Percentiles rank a stretch among this genome's conserved stretches.
Evolutionary conservation across 805 yeast genomes (phyloP).

Genomic region (Sugiyamaella chiloensis): DNA sequence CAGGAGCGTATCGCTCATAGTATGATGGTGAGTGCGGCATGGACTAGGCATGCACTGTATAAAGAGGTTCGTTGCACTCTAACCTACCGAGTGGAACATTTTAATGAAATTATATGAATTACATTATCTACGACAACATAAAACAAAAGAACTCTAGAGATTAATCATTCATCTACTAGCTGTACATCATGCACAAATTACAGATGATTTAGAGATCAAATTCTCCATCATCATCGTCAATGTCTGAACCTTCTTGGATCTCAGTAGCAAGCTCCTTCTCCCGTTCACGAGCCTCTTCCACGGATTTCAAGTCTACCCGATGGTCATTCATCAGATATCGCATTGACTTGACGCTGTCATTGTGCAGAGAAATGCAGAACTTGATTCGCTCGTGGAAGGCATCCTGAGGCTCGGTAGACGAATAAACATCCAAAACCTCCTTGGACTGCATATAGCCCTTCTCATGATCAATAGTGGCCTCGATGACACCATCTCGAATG

Average conservation of each 20-base stretch:
- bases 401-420: constrained; percentile 80
- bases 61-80: too few relatives aligned
- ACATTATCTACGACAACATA: neutral
- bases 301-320: constrained; percentile 48
- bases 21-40: too few relatives aligned
- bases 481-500: constrained; percentile 95
- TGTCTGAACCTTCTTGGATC: constrained; percentile 42
- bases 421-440: constrained; percentile 81
- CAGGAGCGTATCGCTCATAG: neutral
- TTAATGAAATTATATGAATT: neutral
- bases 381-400: constrained; percentile 91
- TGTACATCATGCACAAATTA: too few relatives aligned
- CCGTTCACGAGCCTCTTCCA: constrained; percentile 54
- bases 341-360: constrained; percentile 92
- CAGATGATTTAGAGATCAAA: constrained; percentile 34
- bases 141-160: too few relatives aligned
- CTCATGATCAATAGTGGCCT: constrained; percentile 88
- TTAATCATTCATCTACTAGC: too few relatives aligned
- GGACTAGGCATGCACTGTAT: too few relatives aligned
- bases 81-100: too few relatives aligned
- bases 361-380: constrained; percentile 85
- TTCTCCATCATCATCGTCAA: constrained; percentile 42
- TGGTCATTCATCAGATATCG: constrained; percentile 69
- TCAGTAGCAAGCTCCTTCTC: constrained; percentile 48
- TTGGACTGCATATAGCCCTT: constrained; percentile 87